Evolutionary conservation across 495 filamentous ascomycete species (phyloP), one percentile per base, ranked within the genome.

Genomic region (Penicillium cinerascens): DNA sequence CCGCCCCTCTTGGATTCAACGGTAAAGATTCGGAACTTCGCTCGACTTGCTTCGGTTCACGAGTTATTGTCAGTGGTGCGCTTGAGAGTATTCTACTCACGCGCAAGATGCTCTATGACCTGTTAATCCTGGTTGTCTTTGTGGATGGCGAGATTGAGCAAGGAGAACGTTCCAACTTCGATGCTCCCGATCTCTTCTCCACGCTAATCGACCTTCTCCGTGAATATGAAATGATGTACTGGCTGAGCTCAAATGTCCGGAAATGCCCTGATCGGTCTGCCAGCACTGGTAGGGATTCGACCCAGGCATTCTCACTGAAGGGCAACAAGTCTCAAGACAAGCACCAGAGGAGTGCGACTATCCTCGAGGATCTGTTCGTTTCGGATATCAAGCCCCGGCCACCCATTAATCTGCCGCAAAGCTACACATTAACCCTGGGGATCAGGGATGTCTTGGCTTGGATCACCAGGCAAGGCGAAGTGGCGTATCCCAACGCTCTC

Each of bases 71-170:
- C 8, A 84, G 81, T 25, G 86, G 87, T 18, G 83, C 87, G 3
- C 87, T 92, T 58, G 93, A 97, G 61, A 84, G 84, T 11, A 80
- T 91, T 21, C 64, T 86, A 6, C 82, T 87, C 51, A 81, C 81
- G 55, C 78, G 80, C 29, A 70, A 68, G 40, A 75, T 92, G 15
- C 81, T 95, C 15, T 83, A 89, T 42, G 87, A 89, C 64, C 79
- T 97, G n/a, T 65, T 96, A 2, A 74, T 91, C n/a, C 72, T 97
- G 4, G 77, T 93, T 10, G 77, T 91, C 16, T 88, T 96, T 56
- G 82, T 97, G 66, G 87, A 89, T 60, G 81, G 82, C 39, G 91
- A 92, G 55, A 78, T 86, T 27, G 82, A 92, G 43, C 78, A 80
- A 57, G 80, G 82, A 25, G 83, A 87, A 23, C 78, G 82, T 13